Conservation (phyloP, 306 rosid genomes). For the Amphicarpaea edgeworthii region DNA sequence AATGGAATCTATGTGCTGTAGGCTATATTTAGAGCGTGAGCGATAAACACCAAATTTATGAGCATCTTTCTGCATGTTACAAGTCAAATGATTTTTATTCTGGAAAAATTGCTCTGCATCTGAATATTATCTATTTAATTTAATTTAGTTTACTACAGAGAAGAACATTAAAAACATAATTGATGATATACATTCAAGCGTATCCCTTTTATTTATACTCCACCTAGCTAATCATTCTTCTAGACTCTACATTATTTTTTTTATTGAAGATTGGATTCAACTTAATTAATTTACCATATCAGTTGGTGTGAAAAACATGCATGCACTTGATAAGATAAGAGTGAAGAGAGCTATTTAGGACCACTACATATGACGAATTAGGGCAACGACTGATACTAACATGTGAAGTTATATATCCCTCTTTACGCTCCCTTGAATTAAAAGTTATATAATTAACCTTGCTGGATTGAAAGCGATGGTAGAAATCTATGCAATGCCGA, state of each 20-base stretch:
- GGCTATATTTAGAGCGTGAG: not conserved
- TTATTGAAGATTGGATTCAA: not conserved
- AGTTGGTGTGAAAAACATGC: too few species aligned
- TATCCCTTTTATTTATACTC: too few species aligned
- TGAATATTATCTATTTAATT: too few species aligned
- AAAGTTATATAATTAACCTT: not conserved
- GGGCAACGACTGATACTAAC: too few species aligned
- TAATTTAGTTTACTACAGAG: too few species aligned
- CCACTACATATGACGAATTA: not conserved
- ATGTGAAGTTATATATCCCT: not conserved
- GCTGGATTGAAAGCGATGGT: conserved; percentile 42
- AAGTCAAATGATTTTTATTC: not conserved
- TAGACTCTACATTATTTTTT: too few species aligned
- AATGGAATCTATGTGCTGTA: not conserved
- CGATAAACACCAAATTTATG: too few species aligned
- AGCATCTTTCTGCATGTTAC: not conserved
- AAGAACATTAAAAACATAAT: too few species aligned
- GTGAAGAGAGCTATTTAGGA: not conserved
- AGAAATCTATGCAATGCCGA: not conserved
- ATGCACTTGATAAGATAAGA: too few species aligned
- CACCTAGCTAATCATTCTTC: too few species aligned
- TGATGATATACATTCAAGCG: too few species aligned
- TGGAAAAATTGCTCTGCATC: not conserved
- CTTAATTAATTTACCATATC: not conserved
- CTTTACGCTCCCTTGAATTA: not conserved